Base-by-base conservation (phyloP, 495 filamentous ascomycete genomes). In the Entonaema liquescens region DNA sequence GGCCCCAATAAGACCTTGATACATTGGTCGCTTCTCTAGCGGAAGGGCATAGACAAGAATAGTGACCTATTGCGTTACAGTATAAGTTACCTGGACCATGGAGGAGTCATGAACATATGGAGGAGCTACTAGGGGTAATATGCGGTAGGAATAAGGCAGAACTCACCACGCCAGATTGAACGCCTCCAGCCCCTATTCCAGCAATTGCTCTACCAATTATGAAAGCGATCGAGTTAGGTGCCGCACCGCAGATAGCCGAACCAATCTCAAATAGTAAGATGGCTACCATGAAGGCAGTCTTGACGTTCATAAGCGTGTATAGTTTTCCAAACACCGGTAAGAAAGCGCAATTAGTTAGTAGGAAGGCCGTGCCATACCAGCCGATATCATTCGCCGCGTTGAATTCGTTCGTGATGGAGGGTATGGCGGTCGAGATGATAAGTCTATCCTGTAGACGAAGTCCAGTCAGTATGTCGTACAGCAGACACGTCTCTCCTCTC, bases 151-250 rank as follows among this genome's bases (percentile, higher is more conserved):
- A 7, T 17, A 29, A 73, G 36, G n/a, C 38, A 44, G 47, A 15
- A 50, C 54, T 31, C 12, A 67, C 55, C 19, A 44, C 31, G 1
- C 83, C 84, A 5, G 75, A 69, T 13, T 80, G 75, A 8, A 84
- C 74, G 15, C 83, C 83, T 36, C 73, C 80, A 1, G 79, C 72
- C 3, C 84, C 86, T 52, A 87, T 47, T 47, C 42, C 62, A 15
- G 87, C 88, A 29, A 90, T 81, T 11, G 87, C 87, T 23, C 86
- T 79, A 9, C 88, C 87, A 40, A 88, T 59, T 40, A 90, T 89
- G 38, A 89, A 82, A 13, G 82, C 79, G 3, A 79, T 59, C 13
- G 83, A 85, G 54, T 71, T 85, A 0, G 84, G 85, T 2, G 88
- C 86, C 5, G 82, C 85, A 52, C 84, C 88, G 54, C 87, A 89